Evolutionary conservation across 1,284 basidiomycete genomes (phyloP).

Genomic region (Pholiota adiposa): DNA sequence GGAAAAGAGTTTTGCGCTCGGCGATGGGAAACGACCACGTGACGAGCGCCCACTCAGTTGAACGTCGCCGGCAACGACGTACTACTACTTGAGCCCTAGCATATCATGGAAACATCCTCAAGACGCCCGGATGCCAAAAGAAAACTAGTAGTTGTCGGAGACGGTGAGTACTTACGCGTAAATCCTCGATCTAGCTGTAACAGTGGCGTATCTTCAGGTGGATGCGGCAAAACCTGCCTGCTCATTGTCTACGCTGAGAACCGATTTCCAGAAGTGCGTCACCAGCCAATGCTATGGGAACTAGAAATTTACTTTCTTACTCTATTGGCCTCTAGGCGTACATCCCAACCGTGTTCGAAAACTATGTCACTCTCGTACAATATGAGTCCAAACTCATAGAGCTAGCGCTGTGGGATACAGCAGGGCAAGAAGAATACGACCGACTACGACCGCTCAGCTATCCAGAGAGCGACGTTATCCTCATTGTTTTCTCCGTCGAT

Average conservation of each 20-base stretch:
- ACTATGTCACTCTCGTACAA: conserved; percentile 90
- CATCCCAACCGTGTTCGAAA: conserved; percentile 98
- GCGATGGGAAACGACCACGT: conserved; percentile 36
- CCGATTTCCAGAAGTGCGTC: conserved; percentile 89
- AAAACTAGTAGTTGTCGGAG: conserved; percentile 91
- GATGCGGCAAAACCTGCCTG: conserved; percentile 89
- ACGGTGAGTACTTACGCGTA: conserved; percentile 60
- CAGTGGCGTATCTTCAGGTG: conserved; percentile 47
- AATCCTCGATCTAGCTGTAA: conserved; percentile 17
- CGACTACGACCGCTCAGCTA: conserved; percentile 92
- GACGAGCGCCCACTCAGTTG: conserved; percentile 21
- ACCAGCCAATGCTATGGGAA: conserved; percentile 3
- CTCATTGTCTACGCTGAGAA: conserved; percentile 97
- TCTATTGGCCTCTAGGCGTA: conserved; percentile 69
- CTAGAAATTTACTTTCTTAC: background rate
- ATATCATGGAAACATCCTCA: conserved; percentile 12
- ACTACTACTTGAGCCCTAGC: conserved; percentile 11
- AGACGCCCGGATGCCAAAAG: conserved; percentile 81
- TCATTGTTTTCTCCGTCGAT: conserved; percentile 97
- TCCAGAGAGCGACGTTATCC: conserved; percentile 95
- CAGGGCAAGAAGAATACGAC: conserved; percentile 98
- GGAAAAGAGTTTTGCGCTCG: background rate
- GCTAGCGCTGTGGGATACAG: conserved; percentile 97
- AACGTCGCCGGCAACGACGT: conserved; percentile 1
- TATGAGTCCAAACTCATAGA: conserved; percentile 92